Conservation (phyloP, 495 filamentous ascomycete genomes). For the Astrocystis sublimbata region DNA sequence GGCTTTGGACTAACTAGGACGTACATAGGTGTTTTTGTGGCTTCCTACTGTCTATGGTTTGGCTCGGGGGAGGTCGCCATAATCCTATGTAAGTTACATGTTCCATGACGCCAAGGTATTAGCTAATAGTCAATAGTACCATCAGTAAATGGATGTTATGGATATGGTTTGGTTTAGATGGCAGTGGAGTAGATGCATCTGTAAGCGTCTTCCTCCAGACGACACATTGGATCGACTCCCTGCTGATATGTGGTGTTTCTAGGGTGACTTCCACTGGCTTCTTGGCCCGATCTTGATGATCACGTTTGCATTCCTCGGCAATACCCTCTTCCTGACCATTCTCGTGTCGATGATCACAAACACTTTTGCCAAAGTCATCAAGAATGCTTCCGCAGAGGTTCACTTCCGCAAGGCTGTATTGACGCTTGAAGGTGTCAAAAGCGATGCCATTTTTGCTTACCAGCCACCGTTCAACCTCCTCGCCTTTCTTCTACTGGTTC, state of each 20-base stretch:
- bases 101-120: neutral
- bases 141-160: slow-evolving; percentile 81
- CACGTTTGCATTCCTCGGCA: slow-evolving; percentile 70
- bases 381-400: slow-evolving; percentile 66
- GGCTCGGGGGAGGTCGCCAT: slow-evolving; percentile 58
- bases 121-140: slow-evolving; percentile 43
- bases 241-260: neutral
- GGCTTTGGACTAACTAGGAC: neutral
- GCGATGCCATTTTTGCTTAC: slow-evolving; percentile 72
- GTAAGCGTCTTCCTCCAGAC: slow-evolving; percentile 25
- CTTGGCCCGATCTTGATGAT: slow-evolving; percentile 71
- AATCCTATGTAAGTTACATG: slow-evolving; percentile 35
- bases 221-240: neutral
- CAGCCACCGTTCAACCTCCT: slow-evolving; percentile 73
- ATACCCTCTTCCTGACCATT: slow-evolving; percentile 75
- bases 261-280: slow-evolving; percentile 63
- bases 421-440: slow-evolving; percentile 76
- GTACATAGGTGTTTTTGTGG: slow-evolving; percentile 60
- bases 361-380: slow-evolving; percentile 66
- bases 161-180: slow-evolving; percentile 78
- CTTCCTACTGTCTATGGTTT: slow-evolving; percentile 69
- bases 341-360: slow-evolving; percentile 74
- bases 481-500: slow-evolving; percentile 62
- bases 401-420: slow-evolving; percentile 70
- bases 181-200: slow-evolving; percentile 67